Evolutionary conservation across 1,139 yeast genomes (phyloP).

Genomic region (Meyerozyma elateridarum): DNA sequence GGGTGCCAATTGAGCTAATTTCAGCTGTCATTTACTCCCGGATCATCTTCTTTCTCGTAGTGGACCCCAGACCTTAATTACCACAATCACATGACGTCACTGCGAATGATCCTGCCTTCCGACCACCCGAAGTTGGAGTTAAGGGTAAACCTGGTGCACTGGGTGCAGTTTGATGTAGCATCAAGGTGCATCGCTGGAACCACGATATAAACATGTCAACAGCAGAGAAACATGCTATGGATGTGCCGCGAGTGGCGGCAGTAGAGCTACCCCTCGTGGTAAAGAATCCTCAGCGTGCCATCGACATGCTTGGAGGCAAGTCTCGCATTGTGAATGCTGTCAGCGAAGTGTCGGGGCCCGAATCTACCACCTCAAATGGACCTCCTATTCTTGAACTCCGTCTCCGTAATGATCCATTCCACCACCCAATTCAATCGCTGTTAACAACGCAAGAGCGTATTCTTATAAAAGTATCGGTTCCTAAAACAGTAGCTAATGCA

Average conservation of each 20-base stretch:
- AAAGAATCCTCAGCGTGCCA: conserved; percentile 56
- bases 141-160: not conserved
- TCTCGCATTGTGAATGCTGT: conserved; percentile 38
- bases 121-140: conserved; percentile 2
- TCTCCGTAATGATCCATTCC: conserved; percentile 66
- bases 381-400: conserved; percentile 48
- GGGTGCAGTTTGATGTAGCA: not conserved
- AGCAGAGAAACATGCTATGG: conserved; percentile 57
- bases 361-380: conserved; percentile 1
- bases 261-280: conserved; percentile 81
- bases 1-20: no score
- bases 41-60: no score
- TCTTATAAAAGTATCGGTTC: conserved; percentile 63
- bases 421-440: conserved; percentile 72
- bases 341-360: conserved; percentile 8
- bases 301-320: conserved; percentile 75
- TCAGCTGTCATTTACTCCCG: no score
- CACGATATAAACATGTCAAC: conserved; percentile 6
- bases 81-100: no score
- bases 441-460: conserved; percentile 54
- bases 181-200: no score
- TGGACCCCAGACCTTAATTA: no score
- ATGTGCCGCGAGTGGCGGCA: conserved; percentile 69
- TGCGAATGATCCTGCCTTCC: no score
- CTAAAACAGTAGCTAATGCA: conserved; percentile 37